A percentile compares a stretch with the other conserved stretches of the same genome.
Conservation (phyloP, 495 filamentous ascomycete genomes). For the Penicillium coffeae region DNA sequence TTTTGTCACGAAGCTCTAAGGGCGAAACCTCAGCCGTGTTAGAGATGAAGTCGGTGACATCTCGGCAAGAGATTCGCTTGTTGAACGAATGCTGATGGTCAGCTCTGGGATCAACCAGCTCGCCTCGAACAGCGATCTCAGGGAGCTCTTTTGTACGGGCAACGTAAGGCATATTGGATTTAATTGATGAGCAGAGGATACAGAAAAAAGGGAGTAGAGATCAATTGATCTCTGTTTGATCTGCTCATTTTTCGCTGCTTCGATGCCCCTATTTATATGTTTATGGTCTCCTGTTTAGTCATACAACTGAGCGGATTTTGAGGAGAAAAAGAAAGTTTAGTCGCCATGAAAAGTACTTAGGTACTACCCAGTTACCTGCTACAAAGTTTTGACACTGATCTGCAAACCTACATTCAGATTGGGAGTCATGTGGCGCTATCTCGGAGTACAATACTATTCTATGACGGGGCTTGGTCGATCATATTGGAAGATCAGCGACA, state of each 20-base stretch:
- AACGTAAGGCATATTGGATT: slow-evolving; percentile 7
- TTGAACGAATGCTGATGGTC: slow-evolving; percentile 11
- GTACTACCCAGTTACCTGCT: too few relatives aligned
- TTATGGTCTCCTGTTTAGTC: background rate
- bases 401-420: too few relatives aligned
- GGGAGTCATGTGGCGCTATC: too few relatives aligned
- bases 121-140: slow-evolving; percentile 5
- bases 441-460: too few relatives aligned
- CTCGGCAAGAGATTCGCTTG: slow-evolving; percentile 7
- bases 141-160: slow-evolving; percentile 6
- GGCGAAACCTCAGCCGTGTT: slow-evolving; percentile 10
- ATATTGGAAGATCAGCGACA: too few relatives aligned
- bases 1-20: slow-evolving; percentile 10
- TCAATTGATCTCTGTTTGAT: slow-evolving; percentile 1
- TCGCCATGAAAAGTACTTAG: too few relatives aligned
- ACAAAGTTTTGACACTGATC: too few relatives aligned
- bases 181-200: too few relatives aligned
- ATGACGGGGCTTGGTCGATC: too few relatives aligned
- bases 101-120: slow-evolving; percentile 9
- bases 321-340: too few relatives aligned
- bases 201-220: background rate
- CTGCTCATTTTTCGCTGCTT: background rate
- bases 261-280: background rate
- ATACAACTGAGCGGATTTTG: too few relatives aligned
- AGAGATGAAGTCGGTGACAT: slow-evolving; percentile 11